Base-by-base conservation (phyloP, 140 eudicot genomes). In the Stevia rebaudiana region DNA sequence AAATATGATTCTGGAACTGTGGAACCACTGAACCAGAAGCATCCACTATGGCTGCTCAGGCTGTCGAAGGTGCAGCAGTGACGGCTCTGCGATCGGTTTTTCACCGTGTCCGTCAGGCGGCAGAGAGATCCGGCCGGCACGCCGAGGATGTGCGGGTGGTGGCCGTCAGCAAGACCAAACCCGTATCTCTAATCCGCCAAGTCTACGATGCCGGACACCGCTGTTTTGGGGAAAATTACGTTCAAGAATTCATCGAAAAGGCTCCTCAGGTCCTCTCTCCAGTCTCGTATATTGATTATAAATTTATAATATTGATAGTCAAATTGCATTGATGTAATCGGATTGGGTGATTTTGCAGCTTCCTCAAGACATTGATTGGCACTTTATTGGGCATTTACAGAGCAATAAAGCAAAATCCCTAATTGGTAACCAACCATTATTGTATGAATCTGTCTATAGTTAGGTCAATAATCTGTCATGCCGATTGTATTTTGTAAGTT, bases 191-290 rank as follows among this genome's bases (percentile, higher is more conserved):
- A 57, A 74, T 91, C 67, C 83, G 84, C 40, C 82, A 83, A 54
- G 82, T 91, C 11, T 91, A 91, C 72, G 96, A 87, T 65, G 86
- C 88, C 17, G 98, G 98, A 5, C 96, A 91, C 75, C 91, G 98
- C 3, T 78, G 91, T 60, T 91, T 91, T 49, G 98, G 98, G 55
- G 98, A 91, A 68, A 91, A 91, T 28, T 91, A 91, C 42, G 96
- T 87, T 19, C 98, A 91, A 33, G 98, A 91, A 13, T 65, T 91
- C 47, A 76, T 91, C 5, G 95, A 91, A 6, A 91, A 91, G 63
- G 98, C 98, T 24, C 95, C 95, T 61, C 92, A 82, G 95, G 97
- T 86, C 15, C 41, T 36, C 13, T 42, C 21, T 49, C 7, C 19
- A 1, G 8, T 41, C 31, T 13, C n/a, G n/a, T n/a, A n/a, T n/a